Percentiles rank a stretch among this genome's conserved stretches.
phyloP scores from a whole-genome alignment of 768 basidiomycete species.

The Lanmaoa rubissima region DNA sequence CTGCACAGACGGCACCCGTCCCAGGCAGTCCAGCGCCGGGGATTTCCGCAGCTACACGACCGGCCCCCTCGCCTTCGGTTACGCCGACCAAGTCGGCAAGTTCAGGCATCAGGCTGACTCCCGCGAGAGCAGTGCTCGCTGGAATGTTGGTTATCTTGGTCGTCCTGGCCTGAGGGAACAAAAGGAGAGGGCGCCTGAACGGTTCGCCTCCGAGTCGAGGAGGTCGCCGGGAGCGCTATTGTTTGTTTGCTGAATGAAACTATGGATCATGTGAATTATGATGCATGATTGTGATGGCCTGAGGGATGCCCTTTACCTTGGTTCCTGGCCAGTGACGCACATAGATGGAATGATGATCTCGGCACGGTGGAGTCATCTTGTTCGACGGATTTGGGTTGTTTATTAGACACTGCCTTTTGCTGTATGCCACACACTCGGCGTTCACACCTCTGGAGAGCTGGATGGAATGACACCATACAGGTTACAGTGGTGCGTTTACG shows the following conservation, averaged over 20 bases:
- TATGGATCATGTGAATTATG: conserved; percentile 10
- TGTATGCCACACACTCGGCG: conserved; percentile 1
- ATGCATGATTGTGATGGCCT: conserved; percentile 2
- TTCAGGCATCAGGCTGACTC: neutral
- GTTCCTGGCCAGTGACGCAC: conserved; percentile 19
- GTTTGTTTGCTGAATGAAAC: neutral
- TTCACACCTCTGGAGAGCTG: neutral
- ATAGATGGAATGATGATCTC: conserved; percentile 9
- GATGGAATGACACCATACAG: neutral
- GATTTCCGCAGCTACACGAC: neutral
- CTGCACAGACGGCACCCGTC: neutral
- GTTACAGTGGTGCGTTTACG: conserved; percentile 6
- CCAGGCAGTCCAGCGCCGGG: conserved; percentile 4
- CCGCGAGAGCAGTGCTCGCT: neutral
- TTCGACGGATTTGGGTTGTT: neutral
- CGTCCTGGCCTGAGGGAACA: neutral
- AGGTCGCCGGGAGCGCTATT: neutral
- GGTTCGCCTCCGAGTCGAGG: conserved; percentile 2
- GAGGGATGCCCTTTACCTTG: neutral
- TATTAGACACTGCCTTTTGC: neutral
- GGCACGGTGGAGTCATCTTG: conserved; percentile 8
- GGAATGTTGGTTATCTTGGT: conserved; percentile 2
- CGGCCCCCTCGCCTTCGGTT: neutral
- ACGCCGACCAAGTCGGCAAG: neutral
- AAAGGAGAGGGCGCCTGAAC: conserved; percentile 5